A percentile compares a stretch with the other conserved stretches of the same genome.
Evolutionary conservation across 202 grass and related monocot species (phyloP).

Genomic region (Saccharum hybrid): DNA sequence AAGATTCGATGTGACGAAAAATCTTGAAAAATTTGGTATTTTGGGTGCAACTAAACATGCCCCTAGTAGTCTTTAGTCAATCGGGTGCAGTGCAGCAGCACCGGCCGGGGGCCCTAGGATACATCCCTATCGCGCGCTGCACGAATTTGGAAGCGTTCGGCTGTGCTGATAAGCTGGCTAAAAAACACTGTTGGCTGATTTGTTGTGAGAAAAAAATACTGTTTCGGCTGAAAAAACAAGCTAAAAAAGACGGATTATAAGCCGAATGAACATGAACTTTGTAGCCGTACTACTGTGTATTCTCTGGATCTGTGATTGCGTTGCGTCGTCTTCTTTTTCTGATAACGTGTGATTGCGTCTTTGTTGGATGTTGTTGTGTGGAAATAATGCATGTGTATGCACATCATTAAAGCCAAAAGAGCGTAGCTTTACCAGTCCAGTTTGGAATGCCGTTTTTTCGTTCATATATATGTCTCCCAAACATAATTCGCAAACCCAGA

Average conservation of each 20-base stretch:
- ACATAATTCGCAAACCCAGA: no score
- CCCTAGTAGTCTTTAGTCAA: background rate
- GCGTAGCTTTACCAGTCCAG: background rate
- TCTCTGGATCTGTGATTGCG: background rate
- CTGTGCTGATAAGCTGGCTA: no score
- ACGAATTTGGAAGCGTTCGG: no score
- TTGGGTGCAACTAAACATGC: no score
- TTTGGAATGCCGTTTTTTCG: background rate
- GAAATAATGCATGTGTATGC: background rate
- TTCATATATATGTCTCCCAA: no score
- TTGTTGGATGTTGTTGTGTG: background rate
- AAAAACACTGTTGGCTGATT: no score
- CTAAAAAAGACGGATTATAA: no score
- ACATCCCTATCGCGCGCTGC: background rate
- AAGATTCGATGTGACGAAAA: no score
- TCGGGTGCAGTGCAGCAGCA: background rate
- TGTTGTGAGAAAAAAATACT: no score
- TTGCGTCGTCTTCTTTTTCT: background rate
- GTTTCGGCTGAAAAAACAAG: no score
- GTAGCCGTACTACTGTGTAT: background rate
- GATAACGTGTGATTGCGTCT: background rate
- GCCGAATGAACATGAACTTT: no score
- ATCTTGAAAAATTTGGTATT: no score
- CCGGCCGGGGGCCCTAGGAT: background rate
- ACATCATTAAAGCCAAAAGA: background rate